Base-by-base conservation (phyloP, 2,329 filamentous ascomycete genomes). In the Penicillium sp. region DNA sequence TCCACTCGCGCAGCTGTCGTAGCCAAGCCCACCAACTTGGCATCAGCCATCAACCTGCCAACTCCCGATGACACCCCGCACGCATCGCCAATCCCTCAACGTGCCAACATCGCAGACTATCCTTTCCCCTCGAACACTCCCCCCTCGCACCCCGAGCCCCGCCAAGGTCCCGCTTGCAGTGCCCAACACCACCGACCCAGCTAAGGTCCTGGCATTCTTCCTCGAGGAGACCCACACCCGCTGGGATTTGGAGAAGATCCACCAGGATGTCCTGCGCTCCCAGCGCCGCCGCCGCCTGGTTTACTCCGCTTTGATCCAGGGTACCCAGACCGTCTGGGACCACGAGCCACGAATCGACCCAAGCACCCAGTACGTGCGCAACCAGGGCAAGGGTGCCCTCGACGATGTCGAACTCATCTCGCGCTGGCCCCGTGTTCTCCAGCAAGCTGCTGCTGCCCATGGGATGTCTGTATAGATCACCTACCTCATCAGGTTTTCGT, bases 231-330 rank as follows among this genome's bases (percentile, higher is more conserved):
- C 89, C 5, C 79, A 81, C 54, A 79, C 80, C 16, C 88, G 88
- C 64, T 97, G 92, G 92, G 84, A 97, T 69, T 88, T 96, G 70
- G 81, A 88, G 40, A 78, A 79, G 60, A 93, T 97, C 66, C 92
- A 89, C 5, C 74, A 84, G 52, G 82, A 89, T 51, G 90, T 94
- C 1, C 74, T 95, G 9, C 76, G 81, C 38, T 92, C 88, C 43
- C 92, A 97, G 79, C 87, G 92, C 40, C 86, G 88, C 68, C 84
- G 92, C 14, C 83, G 88, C 49, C 76, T 96, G 9, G 89, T 91
- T 26, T 95, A 90, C 87, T 84, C 83, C 39, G 90, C 92, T 0
- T 80, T 97, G 61, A 89, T 85, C 70, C 76, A 87, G 72, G 92
- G 92, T 53, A 79, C 79, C 35, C 91, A 90, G 64, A 89, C 89